Base-by-base conservation (phyloP, 352 stramenopile genomes). In the Pythium dissimile region DNA sequence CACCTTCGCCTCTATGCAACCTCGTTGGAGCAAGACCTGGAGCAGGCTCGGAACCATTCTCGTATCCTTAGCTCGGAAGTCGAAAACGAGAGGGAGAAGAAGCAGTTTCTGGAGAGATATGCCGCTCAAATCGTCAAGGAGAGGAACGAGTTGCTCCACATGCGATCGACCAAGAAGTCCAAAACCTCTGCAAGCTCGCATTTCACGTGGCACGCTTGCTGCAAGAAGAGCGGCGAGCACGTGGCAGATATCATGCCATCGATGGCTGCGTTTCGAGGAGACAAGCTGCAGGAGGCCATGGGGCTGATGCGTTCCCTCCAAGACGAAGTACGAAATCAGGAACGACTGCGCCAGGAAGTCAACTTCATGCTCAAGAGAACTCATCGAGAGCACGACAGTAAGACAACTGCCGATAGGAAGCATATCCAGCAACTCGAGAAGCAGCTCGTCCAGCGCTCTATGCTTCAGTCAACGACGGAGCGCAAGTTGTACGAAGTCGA, bases 51-150 rank as follows among this genome's bases (percentile, higher is more conserved):
- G 31, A 69, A 76, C 35, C 77, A 90, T 32, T 70, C 83, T 23
- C 67, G 68, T 1, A 67, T 89, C 24, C 55, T 90, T 34, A 76
- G 64, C 15, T 68, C 77, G 1, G 80, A 91, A 49, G 65, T 73
- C 1, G 59, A 58, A 0, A 42, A 61, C 13, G 84, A 92, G 55
- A 59, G 81, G 10, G 84, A 94, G 51, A 90, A 90, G 64, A 89
- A 86, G 27, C 68, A 84, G 28, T 94, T 92, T 54, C 51, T 94
- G 1, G 84, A 94, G 56, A 67, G 79, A 23, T 94, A 94, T 44
- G 84, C 84, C 8, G 78, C 76, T 2, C 81, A 94, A 51, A 66
- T 94, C n/a, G 80, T 94, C 5, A 92, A 94, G 55, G 84, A 94
- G 60, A 76, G 84, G 35, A 94, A 94, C 56, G 81, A 92, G 16